A percentile compares a stretch with the other conserved stretches of the same genome.
Evolutionary conservation across 345 rosid genomes (phyloP).

Genomic region (Ceriops zippeliana): DNA sequence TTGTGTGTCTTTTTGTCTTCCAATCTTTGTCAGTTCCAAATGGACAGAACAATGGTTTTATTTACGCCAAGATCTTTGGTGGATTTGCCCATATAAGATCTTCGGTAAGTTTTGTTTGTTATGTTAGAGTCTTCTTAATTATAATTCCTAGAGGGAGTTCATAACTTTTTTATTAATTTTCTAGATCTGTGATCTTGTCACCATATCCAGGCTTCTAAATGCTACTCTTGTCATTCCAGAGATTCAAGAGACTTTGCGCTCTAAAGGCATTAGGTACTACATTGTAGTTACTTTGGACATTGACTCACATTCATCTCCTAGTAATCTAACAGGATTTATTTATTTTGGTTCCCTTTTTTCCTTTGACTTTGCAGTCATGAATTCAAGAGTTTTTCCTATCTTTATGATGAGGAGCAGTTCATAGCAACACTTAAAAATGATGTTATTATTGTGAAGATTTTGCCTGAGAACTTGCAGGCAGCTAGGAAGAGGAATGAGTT

Average conservation of each 20-base stretch:
- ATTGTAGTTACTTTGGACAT: constrained; percentile 14
- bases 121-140: not conserved
- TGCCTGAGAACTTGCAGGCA: constrained; percentile 76
- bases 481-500: constrained; percentile 70
- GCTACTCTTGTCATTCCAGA: constrained; percentile 99
- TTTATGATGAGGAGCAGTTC: constrained; percentile 92
- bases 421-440: constrained; percentile 85
- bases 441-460: constrained; percentile 56
- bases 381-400: constrained; percentile 94
- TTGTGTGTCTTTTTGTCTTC: constrained; percentile 1
- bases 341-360: constrained; percentile 8
- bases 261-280: constrained; percentile 82
- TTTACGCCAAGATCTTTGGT: constrained; percentile 89
- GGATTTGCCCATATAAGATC: constrained; percentile 90
- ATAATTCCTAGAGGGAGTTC: constrained; percentile 14
- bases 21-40: constrained; percentile 47
- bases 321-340: not conserved
- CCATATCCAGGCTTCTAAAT: constrained; percentile 98
- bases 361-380: constrained; percentile 47
- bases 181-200: constrained; percentile 99
- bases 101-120: constrained; percentile 54
- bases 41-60: constrained; percentile 58
- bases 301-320: constrained; percentile 9
- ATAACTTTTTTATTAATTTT: constrained; percentile 52
- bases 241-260: constrained; percentile 85